phyloP scores from a whole-genome alignment of 768 basidiomycete species.

The Trametes gibbosa region DNA sequence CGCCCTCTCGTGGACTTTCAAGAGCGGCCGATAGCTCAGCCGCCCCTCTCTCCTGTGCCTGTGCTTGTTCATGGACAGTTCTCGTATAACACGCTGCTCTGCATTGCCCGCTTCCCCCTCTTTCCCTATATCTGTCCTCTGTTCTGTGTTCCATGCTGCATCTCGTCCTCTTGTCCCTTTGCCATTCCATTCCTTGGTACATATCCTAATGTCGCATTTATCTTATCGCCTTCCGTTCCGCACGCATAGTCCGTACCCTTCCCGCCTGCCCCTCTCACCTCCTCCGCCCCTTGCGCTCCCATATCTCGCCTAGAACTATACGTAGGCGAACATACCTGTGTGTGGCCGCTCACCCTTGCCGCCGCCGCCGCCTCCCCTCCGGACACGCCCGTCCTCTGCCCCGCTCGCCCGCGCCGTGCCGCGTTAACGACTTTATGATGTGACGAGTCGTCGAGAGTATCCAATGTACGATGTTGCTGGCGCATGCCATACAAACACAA shows the following conservation, averaged over 20 bases:
- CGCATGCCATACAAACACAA: not conserved
- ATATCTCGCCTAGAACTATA: not conserved
- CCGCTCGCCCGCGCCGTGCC: not conserved
- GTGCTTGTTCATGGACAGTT: not conserved
- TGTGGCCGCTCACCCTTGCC: too few species aligned
- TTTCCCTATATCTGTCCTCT: not conserved
- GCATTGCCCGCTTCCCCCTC: not conserved
- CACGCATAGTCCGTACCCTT: not conserved
- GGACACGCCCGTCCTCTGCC: not conserved
- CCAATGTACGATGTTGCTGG: conserved; percentile 14
- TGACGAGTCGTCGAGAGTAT: conserved; percentile 5
- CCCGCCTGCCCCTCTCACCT: not conserved
- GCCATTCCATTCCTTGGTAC: not conserved
- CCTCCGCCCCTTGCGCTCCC: not conserved
- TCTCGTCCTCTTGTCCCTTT: not conserved
- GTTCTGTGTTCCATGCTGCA: not conserved
- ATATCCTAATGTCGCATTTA: conserved; percentile 16
- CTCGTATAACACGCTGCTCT: conserved; percentile 8
- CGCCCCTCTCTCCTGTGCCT: not conserved
- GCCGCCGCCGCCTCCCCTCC: too few species aligned
- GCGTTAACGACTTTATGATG: conserved; percentile 16
- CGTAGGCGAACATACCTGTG: not conserved
- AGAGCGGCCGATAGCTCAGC: conserved; percentile 2
- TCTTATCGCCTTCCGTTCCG: conserved; percentile 11
- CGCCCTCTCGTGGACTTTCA: not conserved